These are phyloP conservation scores for Backusella parvicylindrica DNA, from an alignment of 192 early-diverging fungal species.

Conservation along the genomic window DNA sequence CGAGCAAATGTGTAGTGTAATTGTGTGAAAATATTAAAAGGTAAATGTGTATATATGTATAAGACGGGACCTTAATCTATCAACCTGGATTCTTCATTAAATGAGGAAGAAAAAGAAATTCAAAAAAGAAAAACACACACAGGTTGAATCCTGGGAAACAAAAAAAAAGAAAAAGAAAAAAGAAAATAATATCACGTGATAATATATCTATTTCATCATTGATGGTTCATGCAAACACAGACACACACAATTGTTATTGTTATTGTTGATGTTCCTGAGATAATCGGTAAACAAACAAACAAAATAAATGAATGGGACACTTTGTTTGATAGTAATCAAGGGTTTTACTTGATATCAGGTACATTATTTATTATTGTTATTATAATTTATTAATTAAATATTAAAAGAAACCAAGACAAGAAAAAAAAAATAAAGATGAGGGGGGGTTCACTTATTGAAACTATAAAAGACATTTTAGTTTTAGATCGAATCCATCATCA, in stretches of 20 bases:
- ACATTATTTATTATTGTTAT: neutral
- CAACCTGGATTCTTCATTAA: constrained; percentile 16
- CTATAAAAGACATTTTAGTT: neutral
- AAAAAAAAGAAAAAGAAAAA: too few relatives aligned
- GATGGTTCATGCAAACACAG: too few relatives aligned
- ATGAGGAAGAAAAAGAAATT: neutral
- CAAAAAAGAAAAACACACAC: neutral
- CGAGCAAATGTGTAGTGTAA: neutral
- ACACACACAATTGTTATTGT: too few relatives aligned
- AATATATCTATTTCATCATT: too few relatives aligned
- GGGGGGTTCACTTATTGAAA: neutral
- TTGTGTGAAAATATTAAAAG: neutral
- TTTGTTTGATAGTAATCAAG: neutral
- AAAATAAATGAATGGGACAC: too few relatives aligned
- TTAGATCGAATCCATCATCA: neutral
- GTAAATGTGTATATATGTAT: neutral
- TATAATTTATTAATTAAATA: neutral
- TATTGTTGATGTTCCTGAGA: neutral
- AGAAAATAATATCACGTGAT: neutral
- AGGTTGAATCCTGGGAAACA: neutral
- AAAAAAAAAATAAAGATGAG: neutral
- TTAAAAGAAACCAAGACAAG: neutral
- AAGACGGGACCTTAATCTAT: neutral
- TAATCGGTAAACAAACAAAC: neutral
- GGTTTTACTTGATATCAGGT: neutral